These are phyloP conservation scores for Santalum album DNA, from an alignment of 164 flowering plant genomes.

Conservation along the genomic window DNA sequence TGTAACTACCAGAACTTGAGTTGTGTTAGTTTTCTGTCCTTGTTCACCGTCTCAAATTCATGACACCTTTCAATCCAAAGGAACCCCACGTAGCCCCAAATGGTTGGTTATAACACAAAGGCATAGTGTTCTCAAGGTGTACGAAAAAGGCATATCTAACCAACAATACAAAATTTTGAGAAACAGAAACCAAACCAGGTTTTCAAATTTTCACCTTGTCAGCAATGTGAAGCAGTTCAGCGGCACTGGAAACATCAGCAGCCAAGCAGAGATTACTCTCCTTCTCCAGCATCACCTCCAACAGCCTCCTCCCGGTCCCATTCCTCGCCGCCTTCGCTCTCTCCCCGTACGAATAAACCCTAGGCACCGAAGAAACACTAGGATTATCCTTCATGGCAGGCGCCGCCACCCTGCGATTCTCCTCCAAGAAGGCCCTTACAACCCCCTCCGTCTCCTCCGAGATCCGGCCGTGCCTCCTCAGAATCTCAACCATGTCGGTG, in stretches of 20 bases:
- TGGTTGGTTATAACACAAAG: too few relatives aligned
- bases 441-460: slow-evolving; percentile 47
- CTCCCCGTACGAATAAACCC: slow-evolving; percentile 37
- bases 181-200: too few relatives aligned
- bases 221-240: slow-evolving; percentile 65
- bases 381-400: slow-evolving; percentile 16
- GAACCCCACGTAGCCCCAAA: too few relatives aligned
- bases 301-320: slow-evolving; percentile 69
- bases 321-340: slow-evolving; percentile 65
- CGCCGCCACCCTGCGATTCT: slow-evolving; percentile 60
- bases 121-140: too few relatives aligned
- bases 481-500: slow-evolving; percentile 63
- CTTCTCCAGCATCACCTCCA: slow-evolving; percentile 74
- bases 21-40: too few relatives aligned
- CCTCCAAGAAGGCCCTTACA: slow-evolving; percentile 51
- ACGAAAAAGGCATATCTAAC: too few relatives aligned
- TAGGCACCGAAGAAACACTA: slow-evolving; percentile 6
- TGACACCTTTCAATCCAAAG: too few relatives aligned
- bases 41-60: too few relatives aligned
- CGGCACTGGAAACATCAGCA: slow-evolving; percentile 78
- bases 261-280: slow-evolving; percentile 83
- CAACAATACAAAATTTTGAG: too few relatives aligned
- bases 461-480: slow-evolving; percentile 62
- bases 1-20: too few relatives aligned
- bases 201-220: slow-evolving; percentile 52